Conservation (phyloP, 2,329 filamentous ascomycete genomes). For the Arthrobotrys megalospora region DNA sequence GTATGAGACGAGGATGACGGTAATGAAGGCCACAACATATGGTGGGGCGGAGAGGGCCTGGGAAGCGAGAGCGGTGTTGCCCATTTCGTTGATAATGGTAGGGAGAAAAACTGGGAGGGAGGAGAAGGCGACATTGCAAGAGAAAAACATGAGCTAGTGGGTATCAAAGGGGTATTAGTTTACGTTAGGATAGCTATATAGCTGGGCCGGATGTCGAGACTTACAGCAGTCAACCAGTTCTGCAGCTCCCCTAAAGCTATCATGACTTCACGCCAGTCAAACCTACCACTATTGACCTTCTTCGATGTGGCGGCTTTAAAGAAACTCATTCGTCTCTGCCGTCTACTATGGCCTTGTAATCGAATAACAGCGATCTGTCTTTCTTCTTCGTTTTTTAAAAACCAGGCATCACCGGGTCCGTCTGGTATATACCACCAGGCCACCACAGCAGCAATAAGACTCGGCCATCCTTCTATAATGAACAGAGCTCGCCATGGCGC, state of each 20-base stretch:
- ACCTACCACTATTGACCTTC: conserved; percentile 60
- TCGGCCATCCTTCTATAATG: conserved; percentile 77
- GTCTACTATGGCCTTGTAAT: conserved; percentile 67
- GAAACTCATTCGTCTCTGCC: conserved; percentile 60
- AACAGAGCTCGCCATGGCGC: conserved; percentile 78
- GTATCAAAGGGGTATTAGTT: neutral
- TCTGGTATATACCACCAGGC: conserved; percentile 73
- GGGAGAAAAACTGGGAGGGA: conserved; percentile 78
- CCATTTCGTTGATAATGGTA: conserved; percentile 77
- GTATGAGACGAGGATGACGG: conserved; percentile 75
- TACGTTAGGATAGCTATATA: neutral
- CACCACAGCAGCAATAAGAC: conserved; percentile 72
- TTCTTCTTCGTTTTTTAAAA: conserved; percentile 72
- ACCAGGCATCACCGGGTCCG: conserved; percentile 71
- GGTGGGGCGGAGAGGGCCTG: conserved; percentile 81
- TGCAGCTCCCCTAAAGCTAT: conserved; percentile 70
- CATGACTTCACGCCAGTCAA: conserved; percentile 70
- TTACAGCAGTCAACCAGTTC: conserved; percentile 65
- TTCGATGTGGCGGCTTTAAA: conserved; percentile 44
- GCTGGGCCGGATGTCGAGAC: conserved; percentile 6
- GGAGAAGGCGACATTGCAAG: conserved; percentile 77
- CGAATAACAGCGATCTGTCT: conserved; percentile 73
- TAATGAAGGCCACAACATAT: conserved; percentile 77
- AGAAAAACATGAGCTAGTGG: conserved; percentile 72
- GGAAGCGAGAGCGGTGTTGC: conserved; percentile 77